A percentile compares a stretch with the other conserved stretches of the same genome.
phyloP scores from a whole-genome alignment of 345 rosid species.

The Pistacia integerrima region DNA sequence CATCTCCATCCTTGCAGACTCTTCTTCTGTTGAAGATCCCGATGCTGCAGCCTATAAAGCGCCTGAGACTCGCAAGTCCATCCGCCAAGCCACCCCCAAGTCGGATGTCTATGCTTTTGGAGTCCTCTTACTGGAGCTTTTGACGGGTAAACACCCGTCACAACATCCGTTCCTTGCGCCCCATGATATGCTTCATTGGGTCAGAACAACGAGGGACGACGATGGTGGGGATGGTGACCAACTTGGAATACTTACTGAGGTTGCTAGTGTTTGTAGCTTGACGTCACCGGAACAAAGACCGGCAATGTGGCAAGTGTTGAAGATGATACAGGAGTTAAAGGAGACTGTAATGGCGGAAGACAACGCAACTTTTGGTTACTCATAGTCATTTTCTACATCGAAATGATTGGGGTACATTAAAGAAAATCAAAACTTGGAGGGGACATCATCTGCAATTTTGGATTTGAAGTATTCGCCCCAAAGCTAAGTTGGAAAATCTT shows the following conservation, averaged over 20 bases:
- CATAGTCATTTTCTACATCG: conserved; percentile 11
- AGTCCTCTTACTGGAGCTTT: conserved; percentile 74
- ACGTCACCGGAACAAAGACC: conserved; percentile 93
- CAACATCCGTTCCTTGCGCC: conserved; percentile 84
- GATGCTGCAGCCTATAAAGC: conserved; percentile 68
- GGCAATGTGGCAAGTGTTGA: conserved; percentile 84
- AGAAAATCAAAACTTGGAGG: background rate
- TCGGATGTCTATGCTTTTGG: conserved; percentile 90
- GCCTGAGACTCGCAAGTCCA: conserved; percentile 78
- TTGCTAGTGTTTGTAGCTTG: conserved; percentile 80
- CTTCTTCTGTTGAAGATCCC: conserved; percentile 60
- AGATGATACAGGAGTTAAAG: conserved; percentile 86
- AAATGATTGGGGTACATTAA: background rate
- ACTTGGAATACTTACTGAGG: conserved; percentile 81
- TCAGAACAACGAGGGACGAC: conserved; percentile 66
- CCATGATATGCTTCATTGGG: conserved; percentile 82
- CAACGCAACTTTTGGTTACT: conserved; percentile 27
- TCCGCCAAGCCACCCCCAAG: conserved; percentile 56
- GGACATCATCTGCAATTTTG: conserved; percentile 10
- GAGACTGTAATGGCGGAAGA: conserved; percentile 56
- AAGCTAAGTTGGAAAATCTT: background rate
- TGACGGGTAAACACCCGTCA: conserved; percentile 78
- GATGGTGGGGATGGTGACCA: conserved; percentile 53
- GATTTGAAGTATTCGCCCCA: background rate
- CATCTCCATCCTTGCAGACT: conserved; percentile 65